Evolutionary conservation across 208 protist species (phyloP).

Genomic region (Lotmaria passim): DNA sequence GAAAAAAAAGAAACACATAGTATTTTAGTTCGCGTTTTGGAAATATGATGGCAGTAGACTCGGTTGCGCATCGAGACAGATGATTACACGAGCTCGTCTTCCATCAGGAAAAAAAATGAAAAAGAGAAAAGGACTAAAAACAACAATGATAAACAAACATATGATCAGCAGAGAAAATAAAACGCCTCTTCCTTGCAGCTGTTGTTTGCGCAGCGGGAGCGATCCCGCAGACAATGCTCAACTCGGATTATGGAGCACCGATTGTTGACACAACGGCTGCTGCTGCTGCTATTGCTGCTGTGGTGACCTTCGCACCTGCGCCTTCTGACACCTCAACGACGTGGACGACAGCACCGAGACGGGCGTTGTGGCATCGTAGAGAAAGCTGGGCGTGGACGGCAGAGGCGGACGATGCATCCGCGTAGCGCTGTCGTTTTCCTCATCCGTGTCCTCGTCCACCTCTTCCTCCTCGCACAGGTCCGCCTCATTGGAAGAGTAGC

Average conservation of each 20-base stretch:
- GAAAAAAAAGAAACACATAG: background rate
- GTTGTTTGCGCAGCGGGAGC: no score
- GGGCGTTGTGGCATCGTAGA: slow-evolving; percentile 25
- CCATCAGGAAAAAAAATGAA: no score
- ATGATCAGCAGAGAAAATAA: background rate
- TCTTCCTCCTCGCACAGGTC: background rate
- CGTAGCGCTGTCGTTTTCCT: background rate
- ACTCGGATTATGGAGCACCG: no score
- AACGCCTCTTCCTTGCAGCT: no score
- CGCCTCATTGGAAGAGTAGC: no score
- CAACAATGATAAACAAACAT: background rate
- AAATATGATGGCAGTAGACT: no score
- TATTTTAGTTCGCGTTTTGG: no score
- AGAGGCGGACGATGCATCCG: background rate
- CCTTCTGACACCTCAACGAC: background rate
- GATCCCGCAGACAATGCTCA: no score
- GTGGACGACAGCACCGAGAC: slow-evolving; percentile 17
- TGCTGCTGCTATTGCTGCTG: slow-evolving; percentile 1
- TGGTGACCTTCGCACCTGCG: background rate
- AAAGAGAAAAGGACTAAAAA: no score
- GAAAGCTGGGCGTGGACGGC: slow-evolving; percentile 1
- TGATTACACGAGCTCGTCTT: no score
- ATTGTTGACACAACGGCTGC: background rate
- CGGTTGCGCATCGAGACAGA: no score
- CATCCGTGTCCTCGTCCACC: background rate